phyloP scores from a whole-genome alignment of 2,329 filamentous ascomycete species.

The Colletotrichum costaricense region DNA sequence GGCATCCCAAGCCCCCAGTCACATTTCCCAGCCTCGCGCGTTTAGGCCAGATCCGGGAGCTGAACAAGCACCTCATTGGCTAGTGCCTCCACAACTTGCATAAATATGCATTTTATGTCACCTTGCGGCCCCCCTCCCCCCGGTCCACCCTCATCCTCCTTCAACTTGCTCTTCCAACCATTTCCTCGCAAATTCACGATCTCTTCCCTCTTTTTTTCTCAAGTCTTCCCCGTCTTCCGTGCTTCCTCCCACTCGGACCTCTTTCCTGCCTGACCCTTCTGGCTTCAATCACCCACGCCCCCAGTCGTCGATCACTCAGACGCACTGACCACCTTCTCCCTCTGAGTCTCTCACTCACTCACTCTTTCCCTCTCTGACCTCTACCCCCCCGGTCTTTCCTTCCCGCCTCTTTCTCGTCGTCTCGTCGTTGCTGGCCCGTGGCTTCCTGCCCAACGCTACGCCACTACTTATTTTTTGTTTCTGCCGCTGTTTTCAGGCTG shows the following conservation, averaged over 20 bases:
- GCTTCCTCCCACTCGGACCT: slow-evolving; percentile 13
- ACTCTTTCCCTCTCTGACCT: slow-evolving; percentile 20
- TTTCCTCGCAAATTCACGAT: slow-evolving; percentile 42
- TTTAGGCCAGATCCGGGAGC: slow-evolving; percentile 20
- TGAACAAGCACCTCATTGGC: slow-evolving; percentile 14
- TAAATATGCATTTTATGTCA: slow-evolving; percentile 37
- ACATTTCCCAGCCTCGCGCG: slow-evolving; percentile 33
- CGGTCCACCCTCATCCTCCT: slow-evolving; percentile 3
- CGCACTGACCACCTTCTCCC: slow-evolving; percentile 34
- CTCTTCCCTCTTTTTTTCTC: slow-evolving; percentile 39
- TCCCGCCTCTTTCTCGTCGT: slow-evolving; percentile 14
- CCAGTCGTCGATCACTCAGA: slow-evolving; percentile 30
- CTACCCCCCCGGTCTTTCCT: slow-evolving; percentile 32
- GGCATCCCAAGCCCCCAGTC: slow-evolving; percentile 19
- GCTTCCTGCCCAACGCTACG: slow-evolving; percentile 40
- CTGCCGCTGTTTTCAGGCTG: slow-evolving; percentile 33
- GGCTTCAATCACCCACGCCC: slow-evolving; percentile 13
- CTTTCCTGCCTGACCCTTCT: slow-evolving; percentile 12
- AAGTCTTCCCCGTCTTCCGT: not conserved
- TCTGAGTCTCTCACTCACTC: not conserved
- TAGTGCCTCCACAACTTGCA: slow-evolving; percentile 18
- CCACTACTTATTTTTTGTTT: slow-evolving; percentile 50
- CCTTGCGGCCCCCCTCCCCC: not conserved
- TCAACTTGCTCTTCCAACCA: slow-evolving; percentile 36
- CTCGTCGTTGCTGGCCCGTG: not conserved